phyloP scores from a whole-genome alignment of 768 basidiomycete genomes.

The Mycena olivaceomarginata region DNA sequence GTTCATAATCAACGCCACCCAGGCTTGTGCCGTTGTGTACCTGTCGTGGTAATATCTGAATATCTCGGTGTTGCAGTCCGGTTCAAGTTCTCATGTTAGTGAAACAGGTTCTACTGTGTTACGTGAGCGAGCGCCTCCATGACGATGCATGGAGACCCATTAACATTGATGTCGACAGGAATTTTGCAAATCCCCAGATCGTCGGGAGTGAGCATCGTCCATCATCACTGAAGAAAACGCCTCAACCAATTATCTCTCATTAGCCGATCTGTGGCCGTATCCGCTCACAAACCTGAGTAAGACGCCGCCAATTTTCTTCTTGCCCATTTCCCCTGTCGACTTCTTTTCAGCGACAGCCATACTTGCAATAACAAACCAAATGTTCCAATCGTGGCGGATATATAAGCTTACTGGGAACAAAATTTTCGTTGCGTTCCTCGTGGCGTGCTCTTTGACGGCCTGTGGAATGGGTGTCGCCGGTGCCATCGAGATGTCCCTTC shows the following conservation, averaged over 20 bases:
- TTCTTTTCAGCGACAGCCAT: conserved; percentile 14
- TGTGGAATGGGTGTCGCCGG: conserved; percentile 10
- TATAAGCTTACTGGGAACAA: conserved; percentile 18
- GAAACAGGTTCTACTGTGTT: conserved; percentile 16
- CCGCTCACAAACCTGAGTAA: conserved; percentile 22
- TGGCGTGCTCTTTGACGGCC: not conserved
- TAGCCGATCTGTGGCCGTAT: conserved; percentile 11
- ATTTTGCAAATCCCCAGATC: not conserved
- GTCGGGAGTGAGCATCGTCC: not conserved
- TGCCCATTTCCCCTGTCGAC: not conserved
- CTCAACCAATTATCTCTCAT: not conserved
- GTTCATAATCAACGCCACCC: not conserved
- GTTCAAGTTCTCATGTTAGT: not conserved
- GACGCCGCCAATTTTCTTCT: not conserved
- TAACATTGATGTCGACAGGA: not conserved
- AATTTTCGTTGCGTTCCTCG: conserved; percentile 1
- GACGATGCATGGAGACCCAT: conserved; percentile 1
- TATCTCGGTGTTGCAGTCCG: not conserved
- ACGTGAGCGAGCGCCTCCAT: not conserved
- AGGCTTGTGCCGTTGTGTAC: not conserved
- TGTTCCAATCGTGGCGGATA: conserved; percentile 24
- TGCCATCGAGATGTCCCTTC: not conserved
- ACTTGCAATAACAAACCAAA: conserved; percentile 22
- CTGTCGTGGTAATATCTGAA: not conserved
- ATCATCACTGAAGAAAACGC: not conserved